phyloP scores from a whole-genome alignment of 148 eudicot species.

The Camellia japonica region DNA sequence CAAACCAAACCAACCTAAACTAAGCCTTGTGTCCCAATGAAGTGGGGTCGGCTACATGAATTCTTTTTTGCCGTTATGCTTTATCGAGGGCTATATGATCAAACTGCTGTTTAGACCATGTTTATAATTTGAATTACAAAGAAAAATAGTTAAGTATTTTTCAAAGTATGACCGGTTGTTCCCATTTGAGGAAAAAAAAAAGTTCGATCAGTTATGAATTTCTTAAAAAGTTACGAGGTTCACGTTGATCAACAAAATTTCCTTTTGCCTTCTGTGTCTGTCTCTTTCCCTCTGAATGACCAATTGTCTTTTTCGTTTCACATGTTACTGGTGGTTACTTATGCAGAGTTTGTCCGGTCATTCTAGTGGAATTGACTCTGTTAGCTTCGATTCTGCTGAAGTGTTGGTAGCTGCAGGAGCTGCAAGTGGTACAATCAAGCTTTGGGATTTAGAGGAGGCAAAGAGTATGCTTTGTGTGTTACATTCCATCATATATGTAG shows the following conservation, averaged over 20 bases:
- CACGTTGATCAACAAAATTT: background rate
- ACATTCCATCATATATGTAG: background rate
- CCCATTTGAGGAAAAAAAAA: background rate
- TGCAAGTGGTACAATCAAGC: conserved; percentile 97
- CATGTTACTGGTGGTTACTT: conserved; percentile 7
- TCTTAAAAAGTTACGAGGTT: background rate
- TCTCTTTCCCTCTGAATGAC: background rate
- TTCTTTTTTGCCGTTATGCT: too few relatives aligned
- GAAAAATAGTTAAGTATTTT: background rate
- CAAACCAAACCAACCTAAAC: too few relatives aligned
- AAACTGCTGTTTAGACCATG: background rate
- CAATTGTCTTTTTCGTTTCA: background rate
- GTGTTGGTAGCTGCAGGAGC: conserved; percentile 97
- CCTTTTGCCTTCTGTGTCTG: background rate
- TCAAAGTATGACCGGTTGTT: background rate
- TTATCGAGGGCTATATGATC: too few relatives aligned
- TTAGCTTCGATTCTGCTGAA: conserved; percentile 95
- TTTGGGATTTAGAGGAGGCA: conserved; percentile 99
- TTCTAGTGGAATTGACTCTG: conserved; percentile 96
- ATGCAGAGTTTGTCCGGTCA: conserved; percentile 95
- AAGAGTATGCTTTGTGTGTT: conserved; percentile 57
- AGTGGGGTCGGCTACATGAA: too few relatives aligned
- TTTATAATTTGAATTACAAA: background rate
- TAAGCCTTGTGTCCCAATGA: too few relatives aligned
- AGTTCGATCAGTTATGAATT: background rate